Base-by-base conservation (phyloP, 805 yeast genomes). In the Hanseniaspora lindneri region DNA sequence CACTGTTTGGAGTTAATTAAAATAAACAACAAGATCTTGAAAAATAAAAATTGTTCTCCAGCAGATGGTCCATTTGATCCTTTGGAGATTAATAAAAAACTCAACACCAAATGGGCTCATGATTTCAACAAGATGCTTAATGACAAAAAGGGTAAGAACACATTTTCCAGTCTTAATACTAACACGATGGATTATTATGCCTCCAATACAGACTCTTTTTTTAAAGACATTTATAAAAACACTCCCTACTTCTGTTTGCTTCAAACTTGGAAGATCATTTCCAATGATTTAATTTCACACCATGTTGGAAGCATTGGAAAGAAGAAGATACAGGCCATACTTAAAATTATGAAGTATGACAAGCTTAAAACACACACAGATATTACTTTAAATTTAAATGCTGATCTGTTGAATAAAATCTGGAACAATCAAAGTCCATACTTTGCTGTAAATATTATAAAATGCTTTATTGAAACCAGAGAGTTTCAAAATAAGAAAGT, bases 1-100 rank as follows among this genome's bases (percentile, higher is more conserved):
- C 65, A 63, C 2, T 86, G 95, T 61, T 76, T 78, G 27, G 64
- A 58, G 16, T 57, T 72, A 27, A 73, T 83, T 10, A 74, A 79
- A 55, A 61, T 77, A n/a, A 66, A 66, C 49, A 67, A 74, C 27
- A 74, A 71, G 51, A 64, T 77, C 27, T 44, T 49, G 56, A 53
- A 59, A 56, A 39, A 58, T 37, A 52, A 66, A 60, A 49, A 65
- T 70, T 35, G 62, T 66, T 51, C 64, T 13, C 71, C 75, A 1
- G 59, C 63, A 21, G 61, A 63, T 25, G 66, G 69, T 52, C 63
- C 66, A 9, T 64, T 62, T 50, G 58, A 64, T 7, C 68, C 68
- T 34, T 8, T 30, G 6, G 39, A 29, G 2, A 29, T 37, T 24
- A 27, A 44, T 21, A 44, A 23, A 24, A 59, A 63, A 3, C 50